Evolutionary conservation across 768 basidiomycete genomes (phyloP).

Genomic region (Rhizopogon vulgaris): DNA sequence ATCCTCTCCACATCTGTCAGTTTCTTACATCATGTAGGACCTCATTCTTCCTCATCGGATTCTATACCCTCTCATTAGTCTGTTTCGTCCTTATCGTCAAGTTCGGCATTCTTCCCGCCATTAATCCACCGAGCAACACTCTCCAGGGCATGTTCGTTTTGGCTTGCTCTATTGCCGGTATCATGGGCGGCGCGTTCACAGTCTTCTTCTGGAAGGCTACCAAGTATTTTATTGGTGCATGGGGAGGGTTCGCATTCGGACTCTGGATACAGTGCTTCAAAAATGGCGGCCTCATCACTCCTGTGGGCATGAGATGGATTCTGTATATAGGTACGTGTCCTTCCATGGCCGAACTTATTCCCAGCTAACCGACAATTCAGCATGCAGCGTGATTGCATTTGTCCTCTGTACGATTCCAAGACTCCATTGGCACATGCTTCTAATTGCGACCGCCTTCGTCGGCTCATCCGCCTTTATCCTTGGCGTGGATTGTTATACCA

Average conservation of each 20-base stretch:
- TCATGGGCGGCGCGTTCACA: constrained; percentile 77
- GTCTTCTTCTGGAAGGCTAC: constrained; percentile 93
- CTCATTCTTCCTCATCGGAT: constrained; percentile 89
- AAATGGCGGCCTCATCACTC: constrained; percentile 72
- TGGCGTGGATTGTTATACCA: constrained; percentile 91
- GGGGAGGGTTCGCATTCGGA: constrained; percentile 74
- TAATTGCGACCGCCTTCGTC: constrained; percentile 83
- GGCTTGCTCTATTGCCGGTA: constrained; percentile 69
- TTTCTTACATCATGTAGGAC: constrained; percentile 48
- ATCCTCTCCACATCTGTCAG: neutral
- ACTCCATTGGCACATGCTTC: constrained; percentile 81
- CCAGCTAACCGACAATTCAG: constrained; percentile 33
- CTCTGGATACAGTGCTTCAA: constrained; percentile 86
- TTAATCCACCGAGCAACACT: constrained; percentile 74
- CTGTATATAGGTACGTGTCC: constrained; percentile 67
- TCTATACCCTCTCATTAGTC: constrained; percentile 82
- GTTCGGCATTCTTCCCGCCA: constrained; percentile 78
- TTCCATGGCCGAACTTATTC: constrained; percentile 9
- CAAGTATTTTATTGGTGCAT: constrained; percentile 63
- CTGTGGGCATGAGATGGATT: constrained; percentile 82
- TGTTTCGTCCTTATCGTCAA: constrained; percentile 84
- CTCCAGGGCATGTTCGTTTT: constrained; percentile 89
- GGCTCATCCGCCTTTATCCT: constrained; percentile 88
- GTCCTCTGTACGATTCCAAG: constrained; percentile 79
- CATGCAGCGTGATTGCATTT: constrained; percentile 70